Percentiles rank a stretch among this genome's conserved stretches.
Evolutionary conservation across 768 basidiomycete species (phyloP).

Genomic region (Lactarius tabidus): DNA sequence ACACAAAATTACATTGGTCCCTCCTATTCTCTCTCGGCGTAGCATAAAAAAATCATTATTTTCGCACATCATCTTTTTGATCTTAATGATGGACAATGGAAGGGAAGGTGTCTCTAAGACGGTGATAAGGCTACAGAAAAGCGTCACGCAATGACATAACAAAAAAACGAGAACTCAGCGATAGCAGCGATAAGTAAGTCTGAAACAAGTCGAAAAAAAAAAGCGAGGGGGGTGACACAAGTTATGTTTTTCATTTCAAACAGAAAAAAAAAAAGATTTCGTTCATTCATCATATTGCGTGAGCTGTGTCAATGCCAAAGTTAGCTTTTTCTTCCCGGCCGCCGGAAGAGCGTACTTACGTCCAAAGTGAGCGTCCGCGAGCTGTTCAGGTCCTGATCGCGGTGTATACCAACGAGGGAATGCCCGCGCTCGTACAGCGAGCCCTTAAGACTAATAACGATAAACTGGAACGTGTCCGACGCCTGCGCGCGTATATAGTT

Average conservation of each 20-base stretch:
- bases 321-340: not conserved
- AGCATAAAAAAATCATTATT: conserved; percentile 6
- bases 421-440: conserved; percentile 88
- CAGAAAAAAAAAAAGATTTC: not conserved
- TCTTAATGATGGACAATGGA: not conserved
- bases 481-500: conserved; percentile 87
- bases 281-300: conserved; percentile 59
- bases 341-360: conserved; percentile 42
- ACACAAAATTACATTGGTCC: not conserved
- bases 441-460: conserved; percentile 95
- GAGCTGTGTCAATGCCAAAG: conserved; percentile 39
- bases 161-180: not conserved
- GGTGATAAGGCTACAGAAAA: conserved; percentile 6
- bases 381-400: conserved; percentile 91
- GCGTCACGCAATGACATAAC: not conserved
- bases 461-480: conserved; percentile 85
- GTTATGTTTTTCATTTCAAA: too few relatives aligned
- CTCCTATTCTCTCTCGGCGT: not conserved
- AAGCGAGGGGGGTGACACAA: too few relatives aligned
- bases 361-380: conserved; percentile 90
- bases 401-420: conserved; percentile 89
- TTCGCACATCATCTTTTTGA: not conserved
- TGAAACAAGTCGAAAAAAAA: too few relatives aligned
- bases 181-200: not conserved
- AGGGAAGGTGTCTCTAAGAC: not conserved